phyloP scores from a whole-genome alignment of 257 asterid genomes.

The Craterostigma plantagineum region DNA sequence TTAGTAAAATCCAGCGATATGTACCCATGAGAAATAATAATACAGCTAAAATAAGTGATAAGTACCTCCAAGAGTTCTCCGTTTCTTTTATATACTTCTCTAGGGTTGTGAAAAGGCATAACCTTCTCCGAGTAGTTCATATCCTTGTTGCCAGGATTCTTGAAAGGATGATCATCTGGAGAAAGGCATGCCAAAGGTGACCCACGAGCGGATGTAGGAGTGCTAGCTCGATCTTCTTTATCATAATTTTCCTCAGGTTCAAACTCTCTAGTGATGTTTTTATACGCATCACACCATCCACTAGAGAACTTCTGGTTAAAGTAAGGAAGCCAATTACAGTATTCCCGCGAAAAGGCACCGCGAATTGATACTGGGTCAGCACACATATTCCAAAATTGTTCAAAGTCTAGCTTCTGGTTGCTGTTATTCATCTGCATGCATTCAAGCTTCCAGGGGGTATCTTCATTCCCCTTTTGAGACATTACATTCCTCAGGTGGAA shows the following conservation, averaged over 20 bases:
- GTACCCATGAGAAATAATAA: constrained; percentile 4
- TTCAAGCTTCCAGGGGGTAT: constrained; percentile 16
- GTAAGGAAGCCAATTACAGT: constrained; percentile 32
- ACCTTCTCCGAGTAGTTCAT: constrained; percentile 21
- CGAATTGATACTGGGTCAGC: constrained; percentile 26
- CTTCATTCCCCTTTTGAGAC: constrained; percentile 16
- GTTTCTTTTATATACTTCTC: constrained; percentile 56
- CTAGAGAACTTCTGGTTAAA: constrained; percentile 32
- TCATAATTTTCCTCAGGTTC: constrained; percentile 46
- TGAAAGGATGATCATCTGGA: constrained; percentile 79
- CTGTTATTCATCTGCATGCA: constrained; percentile 15
- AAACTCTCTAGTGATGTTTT: constrained; percentile 41
- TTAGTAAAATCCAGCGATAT: constrained; percentile 7
- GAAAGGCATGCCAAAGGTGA: constrained; percentile 77
- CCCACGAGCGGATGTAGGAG: constrained; percentile 49
- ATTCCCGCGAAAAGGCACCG: constrained; percentile 38
- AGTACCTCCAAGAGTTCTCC: constrained; percentile 92
- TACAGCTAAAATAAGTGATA: constrained; percentile 11
- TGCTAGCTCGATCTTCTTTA: constrained; percentile 45
- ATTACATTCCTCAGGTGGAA: constrained; percentile 25
- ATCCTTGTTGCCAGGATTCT: constrained; percentile 38
- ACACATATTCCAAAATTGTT: constrained; percentile 34
- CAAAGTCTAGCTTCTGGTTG: constrained; percentile 24
- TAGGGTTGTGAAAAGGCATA: constrained; percentile 56
- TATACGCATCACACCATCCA: constrained; percentile 58